Conservation (phyloP, 2,329 filamentous ascomycete species). For the Colletotrichum sp. region DNA sequence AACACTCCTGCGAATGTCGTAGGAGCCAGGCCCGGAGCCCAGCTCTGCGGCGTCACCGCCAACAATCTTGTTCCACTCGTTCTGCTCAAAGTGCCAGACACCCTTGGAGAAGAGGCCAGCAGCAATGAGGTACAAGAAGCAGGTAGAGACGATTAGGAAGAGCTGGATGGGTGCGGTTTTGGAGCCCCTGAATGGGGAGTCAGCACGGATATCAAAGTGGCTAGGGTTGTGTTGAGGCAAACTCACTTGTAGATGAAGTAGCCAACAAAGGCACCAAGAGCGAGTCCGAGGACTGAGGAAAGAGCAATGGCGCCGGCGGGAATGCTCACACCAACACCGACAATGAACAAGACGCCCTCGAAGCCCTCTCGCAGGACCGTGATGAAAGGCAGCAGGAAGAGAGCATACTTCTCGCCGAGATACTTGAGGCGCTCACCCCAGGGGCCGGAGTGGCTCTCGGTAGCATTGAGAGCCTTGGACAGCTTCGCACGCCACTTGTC, state of each 20-base stretch:
- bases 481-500: slow-evolving; percentile 73
- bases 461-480: slow-evolving; percentile 50
- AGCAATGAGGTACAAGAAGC: slow-evolving; percentile 80
- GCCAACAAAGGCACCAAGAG: slow-evolving; percentile 66
- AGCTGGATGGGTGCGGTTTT: slow-evolving; percentile 54
- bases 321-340: slow-evolving; percentile 72
- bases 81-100: slow-evolving; percentile 73
- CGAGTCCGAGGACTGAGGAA: slow-evolving; percentile 69
- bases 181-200: slow-evolving; percentile 48
- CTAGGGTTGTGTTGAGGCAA: rapidly evolving
- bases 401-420: slow-evolving; percentile 69
- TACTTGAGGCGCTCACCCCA: slow-evolving; percentile 16
- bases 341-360: slow-evolving; percentile 80
- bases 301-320: slow-evolving; percentile 74
- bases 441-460: not conserved
- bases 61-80: slow-evolving; percentile 65
- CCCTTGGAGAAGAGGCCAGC: slow-evolving; percentile 79
- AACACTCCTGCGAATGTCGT: slow-evolving; percentile 76
- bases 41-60: slow-evolving; percentile 57
- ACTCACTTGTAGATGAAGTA: slow-evolving; percentile 74
- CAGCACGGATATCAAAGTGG: not conserved
- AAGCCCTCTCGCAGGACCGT: slow-evolving; percentile 79
- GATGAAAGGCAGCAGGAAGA: slow-evolving; percentile 80
- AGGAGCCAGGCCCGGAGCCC: slow-evolving; percentile 71
- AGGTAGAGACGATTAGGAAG: slow-evolving; percentile 80